Conservation (phyloP, 257 asterid genomes). For the Misopates orontium region DNA sequence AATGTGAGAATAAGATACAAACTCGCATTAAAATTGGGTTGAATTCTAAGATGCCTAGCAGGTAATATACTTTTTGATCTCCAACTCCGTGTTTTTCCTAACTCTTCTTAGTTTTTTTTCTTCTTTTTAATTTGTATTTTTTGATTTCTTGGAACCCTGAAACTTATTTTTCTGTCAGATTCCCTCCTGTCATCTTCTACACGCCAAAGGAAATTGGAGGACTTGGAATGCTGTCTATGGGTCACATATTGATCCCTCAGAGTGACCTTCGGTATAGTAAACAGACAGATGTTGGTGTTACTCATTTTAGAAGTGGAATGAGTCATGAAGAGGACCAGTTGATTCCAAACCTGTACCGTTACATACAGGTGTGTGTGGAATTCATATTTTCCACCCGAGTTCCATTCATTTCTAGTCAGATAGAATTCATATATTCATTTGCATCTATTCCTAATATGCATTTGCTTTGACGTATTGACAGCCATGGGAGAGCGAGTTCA, state of each 20-base stretch:
- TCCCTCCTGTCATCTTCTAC: slow-evolving; percentile 97
- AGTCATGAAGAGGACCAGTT: slow-evolving; percentile 97
- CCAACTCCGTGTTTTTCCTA: background rate
- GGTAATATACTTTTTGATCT: slow-evolving; percentile 40
- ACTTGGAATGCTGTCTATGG: slow-evolving; percentile 98
- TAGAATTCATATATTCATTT: background rate
- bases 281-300: slow-evolving; percentile 97
- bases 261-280: slow-evolving; percentile 96
- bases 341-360: slow-evolving; percentile 96
- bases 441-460: too few relatives aligned
- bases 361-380: slow-evolving; percentile 85
- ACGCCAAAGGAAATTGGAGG: slow-evolving; percentile 99
- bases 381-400: too few relatives aligned
- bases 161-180: slow-evolving; percentile 47
- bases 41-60: slow-evolving; percentile 99
- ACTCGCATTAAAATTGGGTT: slow-evolving; percentile 97
- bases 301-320: slow-evolving; percentile 98
- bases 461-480: slow-evolving; percentile 31
- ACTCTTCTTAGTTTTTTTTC: too few relatives aligned
- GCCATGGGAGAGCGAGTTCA: slow-evolving; percentile 99
- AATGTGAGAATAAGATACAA: slow-evolving; percentile 95
- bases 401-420: too few relatives aligned
- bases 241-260: slow-evolving; percentile 97
- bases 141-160: background rate
- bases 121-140: too few relatives aligned